A percentile compares a stretch with the other conserved stretches of the same genome.
phyloP scores from a whole-genome alignment of 2,329 filamentous ascomycete genomes.

The Talaromyces rugulosus region DNA sequence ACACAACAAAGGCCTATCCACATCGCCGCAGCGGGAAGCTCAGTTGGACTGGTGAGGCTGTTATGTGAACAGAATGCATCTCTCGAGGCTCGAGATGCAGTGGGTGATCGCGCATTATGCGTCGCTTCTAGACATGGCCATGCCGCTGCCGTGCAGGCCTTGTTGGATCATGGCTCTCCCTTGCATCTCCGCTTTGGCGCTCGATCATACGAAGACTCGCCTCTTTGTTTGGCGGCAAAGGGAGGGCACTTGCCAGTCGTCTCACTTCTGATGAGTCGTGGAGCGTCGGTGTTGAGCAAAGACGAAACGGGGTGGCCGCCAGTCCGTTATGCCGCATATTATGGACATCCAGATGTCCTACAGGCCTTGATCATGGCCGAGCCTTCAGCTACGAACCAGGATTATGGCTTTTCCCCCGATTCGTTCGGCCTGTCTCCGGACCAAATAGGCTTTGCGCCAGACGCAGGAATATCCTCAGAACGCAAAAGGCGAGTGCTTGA shows the following conservation, averaged over 20 bases:
- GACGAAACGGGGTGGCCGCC: constrained; percentile 36
- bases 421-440: constrained; percentile 17
- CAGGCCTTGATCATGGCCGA: constrained; percentile 26
- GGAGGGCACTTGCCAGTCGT: constrained; percentile 30
- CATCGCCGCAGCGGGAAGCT: constrained; percentile 26
- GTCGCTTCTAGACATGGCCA: constrained; percentile 31
- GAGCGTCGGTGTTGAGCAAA: constrained; percentile 29
- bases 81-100: constrained; percentile 28
- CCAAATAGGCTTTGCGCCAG: constrained; percentile 22
- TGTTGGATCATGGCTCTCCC: constrained; percentile 30
- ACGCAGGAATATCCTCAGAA: constrained; percentile 19
- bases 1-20: constrained; percentile 31
- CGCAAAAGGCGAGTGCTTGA: constrained; percentile 18
- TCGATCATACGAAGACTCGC: constrained; percentile 32
- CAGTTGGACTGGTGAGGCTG: constrained; percentile 26
- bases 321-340: constrained; percentile 34
- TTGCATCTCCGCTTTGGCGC: constrained; percentile 23
- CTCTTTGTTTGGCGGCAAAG: constrained; percentile 34
- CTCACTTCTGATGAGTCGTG: constrained; percentile 27
- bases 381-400: constrained; percentile 12
- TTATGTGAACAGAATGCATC: constrained; percentile 29
- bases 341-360: constrained; percentile 33
- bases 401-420: constrained; percentile 11
- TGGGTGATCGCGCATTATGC: constrained; percentile 31
- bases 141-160: constrained; percentile 27